Base-by-base conservation (phyloP, 192 early-diverging fungal species). In the Powellomyces hirtus region DNA sequence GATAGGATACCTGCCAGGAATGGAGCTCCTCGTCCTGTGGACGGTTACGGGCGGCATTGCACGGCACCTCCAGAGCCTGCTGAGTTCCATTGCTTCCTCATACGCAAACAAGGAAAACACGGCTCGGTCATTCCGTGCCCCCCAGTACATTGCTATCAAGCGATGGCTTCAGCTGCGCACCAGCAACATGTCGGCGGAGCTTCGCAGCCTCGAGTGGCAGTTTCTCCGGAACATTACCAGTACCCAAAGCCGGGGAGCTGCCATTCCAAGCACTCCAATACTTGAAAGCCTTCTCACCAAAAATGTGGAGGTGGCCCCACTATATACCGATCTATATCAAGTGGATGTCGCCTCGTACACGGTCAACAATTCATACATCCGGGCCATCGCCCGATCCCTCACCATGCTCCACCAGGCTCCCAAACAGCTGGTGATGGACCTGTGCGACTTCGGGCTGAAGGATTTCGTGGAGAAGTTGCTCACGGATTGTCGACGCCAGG, bases 381-480 rank as follows among this genome's bases (percentile, higher is more conserved):
- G 52, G 10, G 24, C 14, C 18, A 11, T 55, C 10, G 52, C 24
- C 24, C 52, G 52, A 11, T 11, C 52, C 11, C 10, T 18, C 11
- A 11, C 52, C 24, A 10, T 55, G 14, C 14, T 11, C 11, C 10
- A 55, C 8, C 11, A 8, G 24, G 10, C 52, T 14, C 52, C 52
- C 11, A 18, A 18, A 24, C 14, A 55, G 52, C 52, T 55, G 14
- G 11, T 55, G 52, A 55, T 18, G 52, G 52, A 55, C 24, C 18
- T 55, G 8, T 55, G 52, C 24, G 52, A 8, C 10, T 55, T 55
- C 24, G 52, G 52, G 26, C 24, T 55, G 52, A 24, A 55, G 24
- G 52, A 55, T 55, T 55, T 55, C 24, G 26, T 55, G 52, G 52
- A 26, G 26, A 55, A 55, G 24, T 24, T 55, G 14, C 10, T 55